Conservation (phyloP, 768 basidiomycete species). For the Phaeotremella fagi region DNA sequence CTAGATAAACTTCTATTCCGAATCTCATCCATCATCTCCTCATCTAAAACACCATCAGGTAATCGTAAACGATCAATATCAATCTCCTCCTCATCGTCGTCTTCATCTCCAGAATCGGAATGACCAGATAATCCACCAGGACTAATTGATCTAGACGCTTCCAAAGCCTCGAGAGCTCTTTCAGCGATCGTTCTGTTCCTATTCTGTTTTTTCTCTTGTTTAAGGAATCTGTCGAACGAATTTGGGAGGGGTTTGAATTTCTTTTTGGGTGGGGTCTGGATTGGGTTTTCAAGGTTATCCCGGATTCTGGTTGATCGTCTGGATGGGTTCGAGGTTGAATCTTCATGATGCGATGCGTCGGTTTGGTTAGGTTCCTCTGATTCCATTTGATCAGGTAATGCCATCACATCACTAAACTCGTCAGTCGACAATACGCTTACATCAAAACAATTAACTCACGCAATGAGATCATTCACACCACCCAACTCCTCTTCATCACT, state of each 20-base stretch:
- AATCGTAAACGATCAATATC: slow-evolving; percentile 9
- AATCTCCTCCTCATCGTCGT: slow-evolving; percentile 3
- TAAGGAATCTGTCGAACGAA: slow-evolving; percentile 1
- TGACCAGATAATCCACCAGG: neutral
- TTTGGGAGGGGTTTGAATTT: neutral
- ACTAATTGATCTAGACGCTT: neutral
- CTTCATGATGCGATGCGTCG: neutral
- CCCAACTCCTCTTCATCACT: neutral
- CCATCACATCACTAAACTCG: no score
- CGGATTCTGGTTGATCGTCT: neutral
- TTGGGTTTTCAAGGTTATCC: slow-evolving; percentile 1
- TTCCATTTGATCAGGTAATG: no score
- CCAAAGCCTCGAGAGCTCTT: neutral
- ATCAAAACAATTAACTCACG: slow-evolving; percentile 9
- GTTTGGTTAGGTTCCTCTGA: no score
- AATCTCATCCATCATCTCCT: neutral
- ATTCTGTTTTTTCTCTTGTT: neutral
- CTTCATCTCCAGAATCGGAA: slow-evolving; percentile 4
- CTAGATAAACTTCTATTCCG: no score
- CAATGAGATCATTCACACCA: slow-evolving; percentile 1
- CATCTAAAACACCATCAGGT: slow-evolving; percentile 1
- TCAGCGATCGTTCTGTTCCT: neutral
- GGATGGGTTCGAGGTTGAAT: neutral
- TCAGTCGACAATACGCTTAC: no score
- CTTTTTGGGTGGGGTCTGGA: neutral